Evolutionary conservation across 257 asterid species (phyloP), one percentile per base, ranked within the genome.

Genomic region (Rauvolfia tetraphylla): DNA sequence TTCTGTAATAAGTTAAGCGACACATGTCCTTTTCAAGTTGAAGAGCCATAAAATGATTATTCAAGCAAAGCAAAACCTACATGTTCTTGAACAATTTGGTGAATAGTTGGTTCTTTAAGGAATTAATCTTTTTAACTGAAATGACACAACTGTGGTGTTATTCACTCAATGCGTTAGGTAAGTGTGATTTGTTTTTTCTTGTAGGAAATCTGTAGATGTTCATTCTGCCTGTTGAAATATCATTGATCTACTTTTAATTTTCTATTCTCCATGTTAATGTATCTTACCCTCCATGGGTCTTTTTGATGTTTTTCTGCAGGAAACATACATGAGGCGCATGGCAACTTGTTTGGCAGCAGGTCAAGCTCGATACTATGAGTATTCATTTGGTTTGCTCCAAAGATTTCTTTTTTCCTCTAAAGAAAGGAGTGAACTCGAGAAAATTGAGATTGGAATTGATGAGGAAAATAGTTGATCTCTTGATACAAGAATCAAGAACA

Each of bases 311-410:
- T 69, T 73, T 80, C 63, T 72, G 68, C 88, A 95, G 98, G 98
- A 92, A 81, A 86, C 86, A 42, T 92, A 95, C 78, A 80, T 79
- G 84, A 91, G 96, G 91, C 97, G 96, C 82, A 92, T 90, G 91
- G 61, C 94, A 34, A 84, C 98, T 80, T 92, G 98, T 79, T 87
- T 92, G 84, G 91, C 96, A 66, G 81, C 96, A 91, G 98, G 98
- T 92, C 79, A 72, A 88, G 76, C 46, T 83, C 83, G 56, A 51
- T 74, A 57, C 68, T 27, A 63, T 62, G 51, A 44, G 46, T 29
- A 48, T 81, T 54, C 63, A 57, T 68, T 83, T 82, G 73, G 22
- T 75, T 79, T 65, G 49, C 27, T 65, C 33, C 23, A 14, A 66
- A 54, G 61, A 69, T 12, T 7, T 31, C 23, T 57, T 42, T 41